These are phyloP conservation scores for Dioscorea cayenensis DNA, from an alignment of 116 monocot species.

Conservation along the genomic window DNA sequence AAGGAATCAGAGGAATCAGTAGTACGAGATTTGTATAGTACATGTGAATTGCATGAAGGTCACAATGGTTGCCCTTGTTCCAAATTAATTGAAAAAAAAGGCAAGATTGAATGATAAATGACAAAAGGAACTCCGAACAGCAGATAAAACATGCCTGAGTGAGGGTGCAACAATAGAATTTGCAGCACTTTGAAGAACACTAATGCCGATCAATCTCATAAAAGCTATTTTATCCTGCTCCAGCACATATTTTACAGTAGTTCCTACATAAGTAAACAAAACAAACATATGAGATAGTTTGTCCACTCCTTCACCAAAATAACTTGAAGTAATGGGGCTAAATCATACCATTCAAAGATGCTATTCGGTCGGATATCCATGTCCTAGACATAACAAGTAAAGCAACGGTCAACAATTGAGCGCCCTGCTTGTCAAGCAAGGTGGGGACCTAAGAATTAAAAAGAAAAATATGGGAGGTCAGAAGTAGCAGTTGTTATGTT, in stretches of 20 bases:
- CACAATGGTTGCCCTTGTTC: neutral
- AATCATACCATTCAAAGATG: conserved; percentile 78
- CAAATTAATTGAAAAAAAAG: neutral
- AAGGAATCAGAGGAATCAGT: neutral
- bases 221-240: conserved; percentile 94
- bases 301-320: neutral
- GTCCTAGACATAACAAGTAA: conserved; percentile 94
- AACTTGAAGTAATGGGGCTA: neutral
- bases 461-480: neutral
- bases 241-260: conserved; percentile 89
- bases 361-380: conserved; percentile 98
- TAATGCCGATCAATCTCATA: conserved; percentile 68
- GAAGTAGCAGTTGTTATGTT: neutral
- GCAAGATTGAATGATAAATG: neutral
- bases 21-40: too few species aligned
- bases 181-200: conserved; percentile 95
- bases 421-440: conserved; percentile 89
- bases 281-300: neutral
- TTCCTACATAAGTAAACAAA: conserved; percentile 41
- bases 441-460: conserved; percentile 41
- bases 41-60: neutral
- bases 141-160: conserved; percentile 37
- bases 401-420: conserved; percentile 79
- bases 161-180: conserved; percentile 86
- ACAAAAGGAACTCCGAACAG: neutral